A percentile compares a stretch with the other conserved stretches of the same genome.
phyloP scores from a whole-genome alignment of 768 basidiomycete species.

The Suillus lakei region DNA sequence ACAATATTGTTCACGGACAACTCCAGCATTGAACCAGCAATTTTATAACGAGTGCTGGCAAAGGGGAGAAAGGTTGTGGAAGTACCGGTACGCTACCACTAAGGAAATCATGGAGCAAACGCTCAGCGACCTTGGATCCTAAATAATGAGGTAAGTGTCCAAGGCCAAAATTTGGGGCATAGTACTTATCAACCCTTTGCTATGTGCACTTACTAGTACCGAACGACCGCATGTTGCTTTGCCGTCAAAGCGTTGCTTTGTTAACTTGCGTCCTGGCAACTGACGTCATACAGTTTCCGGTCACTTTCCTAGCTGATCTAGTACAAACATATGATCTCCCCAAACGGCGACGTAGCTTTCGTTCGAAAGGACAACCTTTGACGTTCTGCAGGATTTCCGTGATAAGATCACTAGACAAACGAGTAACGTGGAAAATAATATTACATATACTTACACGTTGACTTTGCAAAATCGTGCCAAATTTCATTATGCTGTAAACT shows the following conservation, averaged over 20 bases:
- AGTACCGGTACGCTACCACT: slow-evolving; percentile 36
- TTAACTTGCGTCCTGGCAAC: neutral
- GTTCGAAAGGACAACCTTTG: neutral
- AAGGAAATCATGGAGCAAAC: slow-evolving; percentile 33
- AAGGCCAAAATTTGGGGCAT: neutral
- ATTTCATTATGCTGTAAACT: slow-evolving; percentile 6
- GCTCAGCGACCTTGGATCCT: neutral
- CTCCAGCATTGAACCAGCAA: slow-evolving; percentile 22
- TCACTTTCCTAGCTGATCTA: too few relatives aligned
- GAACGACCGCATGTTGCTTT: neutral
- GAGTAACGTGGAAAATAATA: slow-evolving; percentile 3
- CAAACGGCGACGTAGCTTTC: neutral
- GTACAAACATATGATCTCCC: neutral
- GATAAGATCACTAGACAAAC: neutral
- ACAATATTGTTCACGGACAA: slow-evolving; percentile 3
- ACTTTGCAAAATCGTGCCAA: neutral
- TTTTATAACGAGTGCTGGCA: slow-evolving; percentile 22
- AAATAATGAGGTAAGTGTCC: neutral
- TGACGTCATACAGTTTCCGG: neutral
- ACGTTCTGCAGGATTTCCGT: neutral
- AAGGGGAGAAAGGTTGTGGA: slow-evolving; percentile 22
- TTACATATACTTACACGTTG: slow-evolving; percentile 4
- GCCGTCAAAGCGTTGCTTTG: neutral
- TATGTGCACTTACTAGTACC: neutral
- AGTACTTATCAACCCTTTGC: neutral